A percentile compares a stretch with the other conserved stretches of the same genome.
Conservation (phyloP, 1,284 basidiomycete genomes). For the Nidula niveotomentosa region DNA sequence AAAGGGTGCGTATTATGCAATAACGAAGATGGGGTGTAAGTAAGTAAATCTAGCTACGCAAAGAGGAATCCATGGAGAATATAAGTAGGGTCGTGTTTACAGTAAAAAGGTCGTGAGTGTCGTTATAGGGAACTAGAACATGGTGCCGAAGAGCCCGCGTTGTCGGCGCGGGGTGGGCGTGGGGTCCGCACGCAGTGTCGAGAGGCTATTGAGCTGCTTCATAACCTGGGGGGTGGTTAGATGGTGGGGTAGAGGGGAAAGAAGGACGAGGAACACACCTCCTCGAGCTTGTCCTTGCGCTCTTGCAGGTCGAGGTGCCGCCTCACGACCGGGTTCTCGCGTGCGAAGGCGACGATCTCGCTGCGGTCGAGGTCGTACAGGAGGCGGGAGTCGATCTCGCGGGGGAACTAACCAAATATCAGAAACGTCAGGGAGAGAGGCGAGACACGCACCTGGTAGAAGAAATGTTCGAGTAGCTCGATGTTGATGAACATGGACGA, state of each 20-base stretch:
- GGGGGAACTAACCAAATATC: conserved; percentile 74
- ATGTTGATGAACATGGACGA: conserved; percentile 99
- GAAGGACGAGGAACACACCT: no score
- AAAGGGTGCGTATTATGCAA: no score
- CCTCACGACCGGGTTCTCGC: conserved; percentile 88
- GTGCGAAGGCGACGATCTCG: conserved; percentile 88
- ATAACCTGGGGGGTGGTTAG: no score
- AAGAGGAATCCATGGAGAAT: no score
- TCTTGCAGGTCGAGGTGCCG: conserved; percentile 95
- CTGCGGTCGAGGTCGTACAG: conserved; percentile 88
- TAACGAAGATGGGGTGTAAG: no score
- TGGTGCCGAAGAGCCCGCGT: conserved; percentile 70
- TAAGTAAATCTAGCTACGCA: no score
- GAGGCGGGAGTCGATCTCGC: conserved; percentile 95
- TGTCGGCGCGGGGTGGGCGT: conserved; percentile 68
- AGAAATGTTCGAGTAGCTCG: conserved; percentile 96
- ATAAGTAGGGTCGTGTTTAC: no score
- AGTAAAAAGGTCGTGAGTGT: neutral
- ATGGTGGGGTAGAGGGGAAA: no score
- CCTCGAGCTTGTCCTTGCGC: conserved; percentile 96
- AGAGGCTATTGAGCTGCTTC: conserved; percentile 86
- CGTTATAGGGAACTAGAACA: conserved; percentile 44
- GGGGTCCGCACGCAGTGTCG: conserved; percentile 77
- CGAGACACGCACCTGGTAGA: conserved; percentile 76
- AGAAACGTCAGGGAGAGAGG: neutral